These are phyloP conservation scores for Imleria badia DNA, from an alignment of 768 basidiomycete genomes.

Conservation along the genomic window DNA sequence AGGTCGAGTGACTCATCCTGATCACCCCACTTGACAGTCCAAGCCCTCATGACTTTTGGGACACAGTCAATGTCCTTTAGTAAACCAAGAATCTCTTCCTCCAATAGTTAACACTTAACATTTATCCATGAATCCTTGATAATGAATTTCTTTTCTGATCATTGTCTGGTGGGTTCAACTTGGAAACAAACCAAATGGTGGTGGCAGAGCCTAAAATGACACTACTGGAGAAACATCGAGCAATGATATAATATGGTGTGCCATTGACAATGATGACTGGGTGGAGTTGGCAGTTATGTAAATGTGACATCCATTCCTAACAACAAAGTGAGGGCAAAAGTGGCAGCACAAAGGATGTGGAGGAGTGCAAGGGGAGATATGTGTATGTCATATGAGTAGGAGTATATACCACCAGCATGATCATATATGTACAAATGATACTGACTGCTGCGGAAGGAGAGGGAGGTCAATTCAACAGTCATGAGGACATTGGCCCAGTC, in stretches of 20 bases:
- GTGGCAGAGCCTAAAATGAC: no score
- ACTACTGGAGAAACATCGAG: background rate
- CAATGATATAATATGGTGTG: background rate
- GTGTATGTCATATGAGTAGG: background rate
- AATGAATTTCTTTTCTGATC: no score
- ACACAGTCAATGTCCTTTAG: background rate
- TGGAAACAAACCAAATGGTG: no score
- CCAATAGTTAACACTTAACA: background rate
- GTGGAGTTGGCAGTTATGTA: background rate
- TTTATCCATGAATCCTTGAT: background rate
- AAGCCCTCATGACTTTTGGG: background rate
- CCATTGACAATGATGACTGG: background rate
- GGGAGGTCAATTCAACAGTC: background rate
- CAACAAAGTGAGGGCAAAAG: background rate
- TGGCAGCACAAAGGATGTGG: background rate
- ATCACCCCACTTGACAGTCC: background rate
- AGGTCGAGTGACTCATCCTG: background rate
- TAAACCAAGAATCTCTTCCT: background rate
- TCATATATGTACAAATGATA: conserved; percentile 3
- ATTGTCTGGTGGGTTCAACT: no score
- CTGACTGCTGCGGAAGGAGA: background rate
- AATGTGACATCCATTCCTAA: background rate
- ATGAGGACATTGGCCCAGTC: background rate
- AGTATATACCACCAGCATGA: background rate
- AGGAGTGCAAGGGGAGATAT: background rate